Evolutionary conservation across 2,329 filamentous ascomycete species (phyloP).

Genomic region (Sporothrix inflata): DNA sequence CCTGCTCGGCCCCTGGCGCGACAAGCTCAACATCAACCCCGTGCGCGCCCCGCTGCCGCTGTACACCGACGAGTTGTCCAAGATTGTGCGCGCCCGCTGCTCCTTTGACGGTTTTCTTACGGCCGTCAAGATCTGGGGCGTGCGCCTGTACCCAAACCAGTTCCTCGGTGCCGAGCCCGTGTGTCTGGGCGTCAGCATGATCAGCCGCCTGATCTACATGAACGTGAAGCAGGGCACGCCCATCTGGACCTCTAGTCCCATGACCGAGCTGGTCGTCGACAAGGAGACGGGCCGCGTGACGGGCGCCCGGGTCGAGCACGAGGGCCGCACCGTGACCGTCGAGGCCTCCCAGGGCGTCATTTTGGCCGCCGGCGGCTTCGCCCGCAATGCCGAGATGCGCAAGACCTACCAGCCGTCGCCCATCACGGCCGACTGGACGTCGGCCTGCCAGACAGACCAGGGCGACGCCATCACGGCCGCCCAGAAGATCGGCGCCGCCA

Average conservation of each 20-base stretch:
- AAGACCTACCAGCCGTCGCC: slow-evolving; percentile 35
- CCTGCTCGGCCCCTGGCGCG: slow-evolving; percentile 37
- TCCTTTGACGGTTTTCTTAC: slow-evolving; percentile 27
- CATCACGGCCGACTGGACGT: slow-evolving; percentile 38
- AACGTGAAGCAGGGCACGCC: slow-evolving; percentile 27
- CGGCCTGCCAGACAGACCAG: slow-evolving; percentile 36
- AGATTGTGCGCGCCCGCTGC: slow-evolving; percentile 29
- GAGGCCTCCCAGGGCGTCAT: slow-evolving; percentile 40
- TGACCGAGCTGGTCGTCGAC: slow-evolving; percentile 32
- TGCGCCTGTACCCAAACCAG: slow-evolving; percentile 28
- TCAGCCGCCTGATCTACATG: slow-evolving; percentile 36
- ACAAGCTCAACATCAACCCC: slow-evolving; percentile 31
- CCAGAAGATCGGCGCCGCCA: slow-evolving; percentile 39
- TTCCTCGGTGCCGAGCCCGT: slow-evolving; percentile 33
- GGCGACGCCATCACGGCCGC: slow-evolving; percentile 40
- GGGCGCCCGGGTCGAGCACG: slow-evolving; percentile 37
- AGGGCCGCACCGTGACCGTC: slow-evolving; percentile 36
- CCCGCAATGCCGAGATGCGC: slow-evolving; percentile 40
- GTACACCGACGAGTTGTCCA: slow-evolving; percentile 31
- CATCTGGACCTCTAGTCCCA: slow-evolving; percentile 32
- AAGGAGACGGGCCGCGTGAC: slow-evolving; percentile 34
- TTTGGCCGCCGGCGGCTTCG: slow-evolving; percentile 44
- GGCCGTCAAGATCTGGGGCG: slow-evolving; percentile 25
- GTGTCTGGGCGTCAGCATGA: slow-evolving; percentile 37
- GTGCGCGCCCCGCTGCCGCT: slow-evolving; percentile 29